Conservation (phyloP, 768 basidiomycete genomes). For the Austroboletus eburneus region DNA sequence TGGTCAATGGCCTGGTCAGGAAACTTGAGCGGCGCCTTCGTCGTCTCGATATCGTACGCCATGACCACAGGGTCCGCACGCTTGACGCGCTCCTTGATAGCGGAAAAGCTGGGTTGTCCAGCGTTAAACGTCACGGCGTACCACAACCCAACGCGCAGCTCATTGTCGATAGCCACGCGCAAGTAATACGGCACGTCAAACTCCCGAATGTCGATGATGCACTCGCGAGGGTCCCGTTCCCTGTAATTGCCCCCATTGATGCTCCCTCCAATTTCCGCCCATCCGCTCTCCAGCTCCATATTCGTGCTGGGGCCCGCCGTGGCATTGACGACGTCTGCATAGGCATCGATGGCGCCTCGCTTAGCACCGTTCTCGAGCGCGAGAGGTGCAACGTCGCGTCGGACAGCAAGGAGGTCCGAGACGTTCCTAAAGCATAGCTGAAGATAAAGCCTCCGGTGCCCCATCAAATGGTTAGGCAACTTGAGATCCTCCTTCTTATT, state of each 20-base stretch:
- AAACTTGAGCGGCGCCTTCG: conserved; percentile 99
- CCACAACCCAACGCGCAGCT: conserved; percentile 97
- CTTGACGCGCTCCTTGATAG: conserved; percentile 81
- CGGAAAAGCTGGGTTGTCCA: conserved; percentile 71
- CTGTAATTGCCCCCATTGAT: conserved; percentile 37
- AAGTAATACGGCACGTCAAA: conserved; percentile 97
- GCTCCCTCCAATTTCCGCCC: conserved; percentile 44
- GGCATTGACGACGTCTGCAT: conserved; percentile 90
- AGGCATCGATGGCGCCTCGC: conserved; percentile 93
- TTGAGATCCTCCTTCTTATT: conserved; percentile 91
- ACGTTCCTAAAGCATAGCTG: conserved; percentile 90
- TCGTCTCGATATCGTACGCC: conserved; percentile 99
- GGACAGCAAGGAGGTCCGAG: conserved; percentile 82
- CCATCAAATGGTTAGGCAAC: conserved; percentile 94
- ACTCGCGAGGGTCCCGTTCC: conserved; percentile 84
- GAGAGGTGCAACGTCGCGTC: conserved; percentile 85
- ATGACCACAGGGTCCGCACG: conserved; percentile 99
- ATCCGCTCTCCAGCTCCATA: conserved; percentile 66
- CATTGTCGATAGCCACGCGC: conserved; percentile 98
- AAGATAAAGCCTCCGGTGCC: conserved; percentile 85
- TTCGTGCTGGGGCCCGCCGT: conserved; percentile 64
- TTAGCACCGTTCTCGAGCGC: conserved; percentile 89
- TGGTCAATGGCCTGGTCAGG: conserved; percentile 95
- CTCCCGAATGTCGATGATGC: conserved; percentile 91
- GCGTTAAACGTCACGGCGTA: conserved; percentile 82